phyloP scores from a whole-genome alignment of 768 basidiomycete genomes.

The Pisolithus tinctorius region DNA sequence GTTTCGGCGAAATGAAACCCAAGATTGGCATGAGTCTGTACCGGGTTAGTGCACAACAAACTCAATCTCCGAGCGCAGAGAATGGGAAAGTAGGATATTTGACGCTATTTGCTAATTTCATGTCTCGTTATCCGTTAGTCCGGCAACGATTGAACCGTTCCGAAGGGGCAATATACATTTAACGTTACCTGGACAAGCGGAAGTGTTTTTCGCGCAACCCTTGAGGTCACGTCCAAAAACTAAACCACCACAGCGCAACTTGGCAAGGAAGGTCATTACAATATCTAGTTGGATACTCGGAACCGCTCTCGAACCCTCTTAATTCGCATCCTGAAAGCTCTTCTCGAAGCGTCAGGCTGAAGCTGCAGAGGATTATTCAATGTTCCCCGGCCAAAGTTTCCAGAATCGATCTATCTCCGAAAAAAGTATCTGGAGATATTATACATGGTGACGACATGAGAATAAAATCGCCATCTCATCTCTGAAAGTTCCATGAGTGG shows the following conservation, averaged over 20 bases:
- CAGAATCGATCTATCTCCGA: constrained; percentile 17
- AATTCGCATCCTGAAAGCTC: constrained; percentile 14
- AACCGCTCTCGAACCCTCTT: constrained; percentile 2
- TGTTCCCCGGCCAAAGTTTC: constrained; percentile 10
- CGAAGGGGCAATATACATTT: neutral
- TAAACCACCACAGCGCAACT: too few species aligned
- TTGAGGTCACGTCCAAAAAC: too few species aligned
- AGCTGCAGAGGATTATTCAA: constrained; percentile 4
- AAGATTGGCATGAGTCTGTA: constrained; percentile 14
- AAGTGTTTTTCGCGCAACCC: too few species aligned
- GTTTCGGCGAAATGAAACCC: constrained; percentile 27
- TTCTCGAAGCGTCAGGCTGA: constrained; percentile 8
- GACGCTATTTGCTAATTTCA: constrained; percentile 8
- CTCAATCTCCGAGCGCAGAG: constrained; percentile 16
- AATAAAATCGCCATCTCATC: constrained; percentile 16
- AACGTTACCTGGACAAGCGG: constrained; percentile 12
- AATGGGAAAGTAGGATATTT: constrained; percentile 26
- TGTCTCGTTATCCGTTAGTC: constrained; percentile 1
- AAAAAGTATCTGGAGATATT: constrained; percentile 15
- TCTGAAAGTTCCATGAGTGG: constrained; percentile 17
- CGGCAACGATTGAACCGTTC: constrained; percentile 21
- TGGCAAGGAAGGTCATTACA: constrained; percentile 9
- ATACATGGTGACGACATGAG: constrained; percentile 17
- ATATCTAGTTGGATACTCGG: neutral
- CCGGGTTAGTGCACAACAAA: constrained; percentile 22